Percentiles rank a stretch among this genome's conserved stretches.
phyloP scores from a whole-genome alignment of 1,284 basidiomycete genomes.

The Xanthoconium separans region DNA sequence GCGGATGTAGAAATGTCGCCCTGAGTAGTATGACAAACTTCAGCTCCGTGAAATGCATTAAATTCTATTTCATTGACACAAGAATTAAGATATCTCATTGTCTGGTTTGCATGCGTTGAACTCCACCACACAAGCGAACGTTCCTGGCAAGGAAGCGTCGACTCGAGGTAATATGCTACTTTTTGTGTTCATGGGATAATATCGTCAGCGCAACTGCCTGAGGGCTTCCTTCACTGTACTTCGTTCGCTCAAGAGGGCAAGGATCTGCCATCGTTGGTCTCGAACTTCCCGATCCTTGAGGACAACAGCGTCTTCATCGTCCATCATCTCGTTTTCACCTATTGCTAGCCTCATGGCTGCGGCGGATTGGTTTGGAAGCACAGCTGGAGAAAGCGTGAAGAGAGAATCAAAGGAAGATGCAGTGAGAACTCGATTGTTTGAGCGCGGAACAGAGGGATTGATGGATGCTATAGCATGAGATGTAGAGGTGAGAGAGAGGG shows the following conservation, averaged over 20 bases:
- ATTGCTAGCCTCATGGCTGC: slow-evolving; percentile 66
- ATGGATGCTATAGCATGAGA: slow-evolving; percentile 77
- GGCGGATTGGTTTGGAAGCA: slow-evolving; percentile 72
- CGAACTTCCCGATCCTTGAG: slow-evolving; percentile 64
- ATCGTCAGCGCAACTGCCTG: slow-evolving; percentile 32
- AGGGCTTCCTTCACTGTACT: slow-evolving; percentile 70
- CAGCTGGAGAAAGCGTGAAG: slow-evolving; percentile 74
- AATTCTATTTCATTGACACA: not conserved
- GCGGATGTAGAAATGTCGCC: slow-evolving; percentile 30
- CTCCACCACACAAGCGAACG: not conserved
- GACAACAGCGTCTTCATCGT: slow-evolving; percentile 50
- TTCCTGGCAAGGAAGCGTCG: not conserved
- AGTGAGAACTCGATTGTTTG: slow-evolving; percentile 54
- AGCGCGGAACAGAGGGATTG: slow-evolving; percentile 52
- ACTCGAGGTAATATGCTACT: not conserved
- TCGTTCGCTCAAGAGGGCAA: slow-evolving; percentile 70
- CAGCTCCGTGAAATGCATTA: not conserved
- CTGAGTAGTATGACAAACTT: slow-evolving; percentile 14
- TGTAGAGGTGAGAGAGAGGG: slow-evolving; percentile 69
- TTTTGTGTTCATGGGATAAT: not conserved
- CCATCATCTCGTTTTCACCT: slow-evolving; percentile 55
- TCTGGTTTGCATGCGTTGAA: not conserved
- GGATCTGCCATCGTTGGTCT: slow-evolving; percentile 71
- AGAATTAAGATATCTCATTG: not conserved
- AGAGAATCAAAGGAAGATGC: slow-evolving; percentile 70